Conservation (phyloP, 148 eudicot species). For the Fagopyrum homotropicum region DNA sequence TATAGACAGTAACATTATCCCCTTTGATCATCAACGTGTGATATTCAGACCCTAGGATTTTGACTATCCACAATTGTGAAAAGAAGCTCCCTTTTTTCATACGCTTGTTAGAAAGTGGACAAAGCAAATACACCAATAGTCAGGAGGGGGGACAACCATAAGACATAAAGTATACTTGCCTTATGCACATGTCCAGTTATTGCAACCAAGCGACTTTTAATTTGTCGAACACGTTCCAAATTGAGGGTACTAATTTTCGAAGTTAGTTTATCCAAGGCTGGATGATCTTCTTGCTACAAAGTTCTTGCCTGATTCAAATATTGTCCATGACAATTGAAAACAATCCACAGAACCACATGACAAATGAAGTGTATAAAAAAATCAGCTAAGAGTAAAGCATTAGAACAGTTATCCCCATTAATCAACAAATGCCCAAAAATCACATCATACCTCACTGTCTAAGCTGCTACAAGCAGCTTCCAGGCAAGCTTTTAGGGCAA, state of each 20-base stretch:
- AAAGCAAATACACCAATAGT: not conserved
- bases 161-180: slow-evolving; percentile 25
- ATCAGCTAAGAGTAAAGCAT: not conserved
- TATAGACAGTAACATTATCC: not conserved
- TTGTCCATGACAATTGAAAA: slow-evolving; percentile 13
- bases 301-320: slow-evolving; percentile 67
- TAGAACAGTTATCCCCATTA: not conserved
- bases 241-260: slow-evolving; percentile 95
- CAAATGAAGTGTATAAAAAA: not conserved
- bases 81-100: not conserved
- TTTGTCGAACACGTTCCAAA: slow-evolving; percentile 96
- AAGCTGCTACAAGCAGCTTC: slow-evolving; percentile 91
- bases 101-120: slow-evolving; percentile 1
- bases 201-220: slow-evolving; percentile 94
- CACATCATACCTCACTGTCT: slow-evolving; percentile 62
- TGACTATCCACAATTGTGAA: not conserved
- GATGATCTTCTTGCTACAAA: slow-evolving; percentile 98
- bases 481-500: slow-evolving; percentile 93
- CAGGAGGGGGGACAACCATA: not conserved
- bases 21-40: not conserved
- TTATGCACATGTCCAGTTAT: slow-evolving; percentile 97
- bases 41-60: not conserved
- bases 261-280: slow-evolving; percentile 94
- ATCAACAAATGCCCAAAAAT: not conserved
- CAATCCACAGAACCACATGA: slow-evolving; percentile 5